phyloP scores from a whole-genome alignment of 768 basidiomycete species.

The Psilocybe azurescens region DNA sequence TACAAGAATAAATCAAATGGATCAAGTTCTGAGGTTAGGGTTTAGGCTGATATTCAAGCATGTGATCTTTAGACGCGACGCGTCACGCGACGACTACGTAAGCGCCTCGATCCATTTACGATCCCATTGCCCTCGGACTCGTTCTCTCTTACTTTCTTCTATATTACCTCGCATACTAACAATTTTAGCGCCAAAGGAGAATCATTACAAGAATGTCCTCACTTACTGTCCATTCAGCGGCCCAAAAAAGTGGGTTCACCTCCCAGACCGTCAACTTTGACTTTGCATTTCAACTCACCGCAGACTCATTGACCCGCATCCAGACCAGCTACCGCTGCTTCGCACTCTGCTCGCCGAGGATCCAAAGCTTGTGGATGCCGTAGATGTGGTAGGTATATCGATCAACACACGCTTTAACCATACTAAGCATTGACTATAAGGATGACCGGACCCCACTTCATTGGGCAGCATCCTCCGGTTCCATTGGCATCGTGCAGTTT shows the following conservation, averaged over 20 bases:
- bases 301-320: neutral
- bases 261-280: neutral
- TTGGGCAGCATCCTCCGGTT: conserved; percentile 82
- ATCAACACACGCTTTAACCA: conserved; percentile 9
- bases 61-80: conserved; percentile 24
- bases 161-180: neutral
- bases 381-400: conserved; percentile 59
- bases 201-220: conserved; percentile 40
- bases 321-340: conserved; percentile 77
- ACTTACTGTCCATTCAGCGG: conserved; percentile 65
- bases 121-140: neutral
- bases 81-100: conserved; percentile 27
- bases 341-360: conserved; percentile 69
- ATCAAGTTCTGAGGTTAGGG: no score
- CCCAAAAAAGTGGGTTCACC: conserved; percentile 62
- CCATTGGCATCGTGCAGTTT: conserved; percentile 67
- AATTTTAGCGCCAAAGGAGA: neutral
- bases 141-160: neutral
- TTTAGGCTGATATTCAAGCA: neutral
- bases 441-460: conserved; percentile 85
- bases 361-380: conserved; percentile 60
- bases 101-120: neutral
- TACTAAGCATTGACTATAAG: conserved; percentile 38
- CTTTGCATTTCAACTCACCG: conserved; percentile 5
- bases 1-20: neutral